phyloP scores from a whole-genome alignment of 1,284 basidiomycete genomes.

The Leccinum pseudoinsigne region DNA sequence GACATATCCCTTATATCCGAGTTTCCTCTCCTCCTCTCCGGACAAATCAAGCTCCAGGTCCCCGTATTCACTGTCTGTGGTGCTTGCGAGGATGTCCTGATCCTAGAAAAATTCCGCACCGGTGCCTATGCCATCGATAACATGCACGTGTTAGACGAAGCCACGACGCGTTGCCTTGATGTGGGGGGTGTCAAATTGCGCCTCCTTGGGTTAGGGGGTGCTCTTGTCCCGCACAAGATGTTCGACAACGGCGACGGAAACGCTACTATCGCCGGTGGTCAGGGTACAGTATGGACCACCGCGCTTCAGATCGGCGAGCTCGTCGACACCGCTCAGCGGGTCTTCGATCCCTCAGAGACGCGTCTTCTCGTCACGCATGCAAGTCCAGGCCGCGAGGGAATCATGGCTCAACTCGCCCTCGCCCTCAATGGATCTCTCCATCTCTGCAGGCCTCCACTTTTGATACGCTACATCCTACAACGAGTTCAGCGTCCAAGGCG shows the following conservation, averaged over 20 bases:
- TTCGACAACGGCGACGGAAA: constrained; percentile 74
- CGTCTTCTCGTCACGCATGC: constrained; percentile 93
- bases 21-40: too few relatives aligned
- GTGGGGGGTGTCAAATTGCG: too few relatives aligned
- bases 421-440: constrained; percentile 90
- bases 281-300: constrained; percentile 99
- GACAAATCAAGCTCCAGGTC: too few relatives aligned
- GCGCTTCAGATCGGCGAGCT: constrained; percentile 97
- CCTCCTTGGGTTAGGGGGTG: too few relatives aligned
- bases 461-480: constrained; percentile 96
- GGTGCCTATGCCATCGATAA: too few relatives aligned
- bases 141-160: too few relatives aligned
- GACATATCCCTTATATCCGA: too few relatives aligned
- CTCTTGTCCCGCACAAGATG: too few relatives aligned
- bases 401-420: constrained; percentile 89
- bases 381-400: constrained; percentile 90
- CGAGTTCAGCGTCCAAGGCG: constrained; percentile 92
- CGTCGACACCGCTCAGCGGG: constrained; percentile 94
- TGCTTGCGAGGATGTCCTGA: too few relatives aligned
- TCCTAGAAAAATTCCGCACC: too few relatives aligned
- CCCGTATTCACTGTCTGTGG: too few relatives aligned
- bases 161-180: too few relatives aligned
- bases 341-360: constrained; percentile 92
- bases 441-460: constrained; percentile 97
- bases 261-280: constrained; percentile 95